phyloP scores from a whole-genome alignment of 2,329 filamentous ascomycete species.

The Zelopaecilomyces penicillatus region DNA sequence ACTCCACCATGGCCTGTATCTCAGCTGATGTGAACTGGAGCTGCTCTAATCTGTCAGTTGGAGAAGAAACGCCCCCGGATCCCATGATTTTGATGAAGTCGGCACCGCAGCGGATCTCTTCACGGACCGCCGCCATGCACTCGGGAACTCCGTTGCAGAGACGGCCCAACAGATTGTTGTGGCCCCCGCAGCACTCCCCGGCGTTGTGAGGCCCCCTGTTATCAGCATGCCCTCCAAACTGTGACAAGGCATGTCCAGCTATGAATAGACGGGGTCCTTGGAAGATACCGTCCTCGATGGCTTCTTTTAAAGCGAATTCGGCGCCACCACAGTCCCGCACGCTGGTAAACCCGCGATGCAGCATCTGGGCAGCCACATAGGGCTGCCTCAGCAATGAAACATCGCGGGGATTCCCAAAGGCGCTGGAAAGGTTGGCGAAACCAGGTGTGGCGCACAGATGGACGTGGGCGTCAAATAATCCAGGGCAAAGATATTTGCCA shows the following conservation, averaged over 20 bases:
- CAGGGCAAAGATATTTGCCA: constrained; percentile 21
- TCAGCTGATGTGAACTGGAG: constrained; percentile 49
- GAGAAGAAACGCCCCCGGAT: constrained; percentile 46
- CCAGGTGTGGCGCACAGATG: constrained; percentile 23
- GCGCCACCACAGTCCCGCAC: constrained; percentile 52
- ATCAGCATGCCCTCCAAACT: constrained; percentile 52
- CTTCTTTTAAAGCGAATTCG: constrained; percentile 42
- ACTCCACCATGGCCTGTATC: constrained; percentile 42
- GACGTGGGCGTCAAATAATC: constrained; percentile 24
- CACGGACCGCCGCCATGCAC: constrained; percentile 42
- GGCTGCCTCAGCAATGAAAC: constrained; percentile 37
- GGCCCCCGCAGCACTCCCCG: constrained; percentile 36
- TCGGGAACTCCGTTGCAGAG: constrained; percentile 46
- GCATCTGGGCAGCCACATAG: constrained; percentile 39
- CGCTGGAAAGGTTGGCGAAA: constrained; percentile 16
- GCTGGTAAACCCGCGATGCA: constrained; percentile 48
- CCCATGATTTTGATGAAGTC: constrained; percentile 58
- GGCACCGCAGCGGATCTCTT: constrained; percentile 45
- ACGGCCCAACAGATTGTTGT: constrained; percentile 26
- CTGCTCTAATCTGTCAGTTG: constrained; percentile 43
- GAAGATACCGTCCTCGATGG: constrained; percentile 43
- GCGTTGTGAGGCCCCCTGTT: constrained; percentile 30
- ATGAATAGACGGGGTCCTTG: constrained; percentile 48
- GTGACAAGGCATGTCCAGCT: constrained; percentile 42
- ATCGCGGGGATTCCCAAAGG: constrained; percentile 21